These are phyloP conservation scores for Russula virescens DNA, from an alignment of 768 basidiomycete species.

Conservation along the genomic window DNA sequence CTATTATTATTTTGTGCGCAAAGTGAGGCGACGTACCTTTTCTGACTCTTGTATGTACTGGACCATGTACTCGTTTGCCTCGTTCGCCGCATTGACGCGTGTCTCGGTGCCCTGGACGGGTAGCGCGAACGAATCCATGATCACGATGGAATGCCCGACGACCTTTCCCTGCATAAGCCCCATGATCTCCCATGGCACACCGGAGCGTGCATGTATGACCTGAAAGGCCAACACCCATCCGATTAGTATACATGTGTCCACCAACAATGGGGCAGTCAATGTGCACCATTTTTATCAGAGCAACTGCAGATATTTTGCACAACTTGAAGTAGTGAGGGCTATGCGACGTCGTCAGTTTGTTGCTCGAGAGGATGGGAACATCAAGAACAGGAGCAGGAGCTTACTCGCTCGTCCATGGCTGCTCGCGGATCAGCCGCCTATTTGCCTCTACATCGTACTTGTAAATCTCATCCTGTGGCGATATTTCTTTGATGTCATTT, in stretches of 20 bases:
- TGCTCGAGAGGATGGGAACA: constrained; percentile 1
- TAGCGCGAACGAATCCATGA: constrained; percentile 95
- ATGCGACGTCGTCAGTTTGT: constrained; percentile 8
- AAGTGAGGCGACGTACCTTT: constrained; percentile 44
- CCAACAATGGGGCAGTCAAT: neutral
- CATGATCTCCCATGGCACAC: constrained; percentile 98
- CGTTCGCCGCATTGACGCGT: constrained; percentile 91
- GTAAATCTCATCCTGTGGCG: constrained; percentile 77
- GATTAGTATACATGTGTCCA: constrained; percentile 13
- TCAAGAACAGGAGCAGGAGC: constrained; percentile 27
- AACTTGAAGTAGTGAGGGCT: constrained; percentile 80
- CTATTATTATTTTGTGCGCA: neutral
- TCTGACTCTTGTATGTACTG: constrained; percentile 80
- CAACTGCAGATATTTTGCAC: constrained; percentile 93
- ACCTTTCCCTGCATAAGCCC: constrained; percentile 98
- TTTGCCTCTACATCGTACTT: constrained; percentile 66
- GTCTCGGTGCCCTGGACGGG: constrained; percentile 99
- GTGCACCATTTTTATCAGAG: constrained; percentile 88
- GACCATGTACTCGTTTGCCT: constrained; percentile 98
- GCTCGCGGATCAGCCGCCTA: constrained; percentile 55
- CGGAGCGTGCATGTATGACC: constrained; percentile 97
- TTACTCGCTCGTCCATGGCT: constrained; percentile 87
- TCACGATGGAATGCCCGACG: constrained; percentile 65
- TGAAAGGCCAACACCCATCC: constrained; percentile 34
- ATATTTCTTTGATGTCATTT: constrained; percentile 65